Base-by-base conservation (phyloP, 139 green algal species). In the Ulvella scutata region DNA sequence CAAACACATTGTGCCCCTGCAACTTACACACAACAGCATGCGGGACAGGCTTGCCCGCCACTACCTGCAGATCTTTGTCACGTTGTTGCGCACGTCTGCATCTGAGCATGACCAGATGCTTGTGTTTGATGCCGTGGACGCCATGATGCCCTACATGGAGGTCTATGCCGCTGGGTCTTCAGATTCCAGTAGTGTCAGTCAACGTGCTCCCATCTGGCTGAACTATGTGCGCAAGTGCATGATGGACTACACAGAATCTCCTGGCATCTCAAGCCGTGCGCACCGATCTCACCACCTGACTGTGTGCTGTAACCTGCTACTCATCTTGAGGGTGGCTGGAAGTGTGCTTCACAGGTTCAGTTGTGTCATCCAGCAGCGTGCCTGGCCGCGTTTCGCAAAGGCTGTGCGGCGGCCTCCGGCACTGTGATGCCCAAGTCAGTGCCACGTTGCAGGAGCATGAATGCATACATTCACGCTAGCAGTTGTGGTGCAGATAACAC, bases 121-220 rank as follows among this genome's bases (percentile, higher is more conserved):
- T 23, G 88, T 97, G 62, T 83, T 85, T 4, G 80, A 94, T 61
- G 91, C 92, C 4, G 80, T 98, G 34, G 93, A 98, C 83, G 83
- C 91, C 39, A 83, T 99, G 43, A 85, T 94, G 74, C 91, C 91
- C 13, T 85, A 83, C 9, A 76, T 96, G 38, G 89, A 84, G 26
- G 78, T 80, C 43, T 37, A 78, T 26, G 10, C 51, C 1, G 51
- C 20, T 26, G 51, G 51, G 9, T 36, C 31, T 67, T n/a, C 31
- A 6, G 51, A 67, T 29, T n/a, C n/a, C 1, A n/a, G n/a, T n/a
- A n/a, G n/a, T n/a, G n/a, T n/a, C n/a, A n/a, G n/a, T n/a, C 51
- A n/a, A 23, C 31, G 31, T n/a, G 51, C 7, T 13, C 40, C 40
- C 13, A 59, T 17, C 13, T 80, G 79, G 26, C n/a, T 43, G n/a